Evolutionary conservation across 2,329 filamentous ascomycete species (phyloP), one percentile per base, ranked within the genome.

Genomic region (Zasmidium angulare): DNA sequence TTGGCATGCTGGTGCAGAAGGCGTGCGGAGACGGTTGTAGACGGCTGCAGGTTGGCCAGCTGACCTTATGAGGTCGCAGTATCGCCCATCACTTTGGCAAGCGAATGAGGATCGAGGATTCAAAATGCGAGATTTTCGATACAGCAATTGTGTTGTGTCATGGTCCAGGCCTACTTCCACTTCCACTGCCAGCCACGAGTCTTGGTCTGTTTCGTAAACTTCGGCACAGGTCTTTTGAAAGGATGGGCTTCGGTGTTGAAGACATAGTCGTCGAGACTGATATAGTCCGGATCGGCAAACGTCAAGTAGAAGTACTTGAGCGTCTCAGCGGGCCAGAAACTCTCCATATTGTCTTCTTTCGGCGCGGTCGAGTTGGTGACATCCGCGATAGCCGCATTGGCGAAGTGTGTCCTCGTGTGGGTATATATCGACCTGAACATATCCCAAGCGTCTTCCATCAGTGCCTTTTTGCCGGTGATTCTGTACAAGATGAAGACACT

Each of bases 401-500:
- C 89, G 62, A 85, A 79, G 3, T 81, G 76, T 0, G 88, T 86
- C 23, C 80, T 79, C 12, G 88, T 89, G 66, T 84, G 77, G 66
- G 79, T 79, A 58, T 85, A 78, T 31, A 92, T 80, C 9, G 84
- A 81, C 56, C 82, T 71, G 70, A 91, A 91, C 89, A 92, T 91
- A 56, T 79, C 78, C 89, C 89, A 91, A 1, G 88, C 89, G 70
- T 86, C 86, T 59, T 88, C 82, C 69, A 84, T 84, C 81, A 86
- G 89, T 51, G 79, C 76, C 1, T 79, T 66, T 63, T 90, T 84
- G 23, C 88, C 89, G 0, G 89, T 91, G 59, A 90, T 79, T 58
- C 89, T 84, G 72, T 88, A 91, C 79, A 93, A 84, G 70, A 91
- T 84, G 73, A 91, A 93, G 3, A 95, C 84, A 14, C 86, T 89